Evolutionary conservation across 106 monocot genomes (phyloP), one percentile per base, ranked within the genome.

Genomic region (Allium fistulosum): DNA sequence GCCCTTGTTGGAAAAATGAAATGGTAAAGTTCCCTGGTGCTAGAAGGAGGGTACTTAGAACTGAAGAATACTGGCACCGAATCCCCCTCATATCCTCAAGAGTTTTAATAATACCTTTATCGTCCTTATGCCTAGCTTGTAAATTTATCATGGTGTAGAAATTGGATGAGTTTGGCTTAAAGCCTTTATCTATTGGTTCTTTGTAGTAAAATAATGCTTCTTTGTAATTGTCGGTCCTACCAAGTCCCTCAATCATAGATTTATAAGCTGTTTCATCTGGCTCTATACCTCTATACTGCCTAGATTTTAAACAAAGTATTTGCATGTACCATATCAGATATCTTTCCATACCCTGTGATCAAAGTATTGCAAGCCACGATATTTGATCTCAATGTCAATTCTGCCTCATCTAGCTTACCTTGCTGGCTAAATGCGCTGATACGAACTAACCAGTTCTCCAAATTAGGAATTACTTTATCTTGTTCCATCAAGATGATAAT

Each of bases 101-200:
- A 61, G 77, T 99, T 75, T 81, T 72, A 72, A 77, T 49, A 14
- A 77, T 66, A 69, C 80, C 86, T 67, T 67, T 62, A 15, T 79
- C 72, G 59, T 99, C 92, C 12, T 66, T 70, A 80, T 87, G 84
- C 72, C 82, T 89, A 3, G 97, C 92, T 58, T 87, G 84, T 69
- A 99, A 75, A 61, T 92, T 99, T n/a, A 93, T 81, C 80, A 99
- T 87, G 10, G 97, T 99, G 76, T 82, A 92, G 26, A 90, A 99
- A 72, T 99, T 99, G 46, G 97, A 87, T 46, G 97, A 90, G 67
- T 53, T 92, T 49, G 97, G 92, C 57, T 28, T 67, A 77, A 81
- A 99, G 26, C 97, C 97, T 12, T 61, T 68, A 9, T 13, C 61
- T 70, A 85, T 92, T 45, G 92, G 88, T 76, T 90, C 75, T n/a